These are phyloP conservation scores for Hypomyces rosellus DNA, from an alignment of 2,329 filamentous ascomycete genomes.

Conservation along the genomic window DNA sequence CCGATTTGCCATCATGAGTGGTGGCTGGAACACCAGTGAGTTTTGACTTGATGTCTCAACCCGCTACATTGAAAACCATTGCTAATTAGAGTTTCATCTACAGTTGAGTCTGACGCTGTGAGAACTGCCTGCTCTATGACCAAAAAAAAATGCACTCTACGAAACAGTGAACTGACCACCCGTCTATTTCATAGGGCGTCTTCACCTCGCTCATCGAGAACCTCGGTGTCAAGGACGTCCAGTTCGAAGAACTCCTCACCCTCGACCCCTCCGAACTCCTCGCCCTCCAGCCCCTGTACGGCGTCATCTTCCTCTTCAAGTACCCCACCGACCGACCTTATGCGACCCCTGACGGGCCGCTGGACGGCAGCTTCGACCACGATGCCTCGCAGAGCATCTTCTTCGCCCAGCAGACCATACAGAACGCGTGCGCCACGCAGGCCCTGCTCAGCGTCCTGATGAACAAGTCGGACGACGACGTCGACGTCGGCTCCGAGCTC, in stretches of 20 bases:
- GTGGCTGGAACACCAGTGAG: slow-evolving; percentile 88
- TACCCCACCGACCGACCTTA: slow-evolving; percentile 68
- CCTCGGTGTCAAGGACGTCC: slow-evolving; percentile 86
- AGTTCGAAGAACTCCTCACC: slow-evolving; percentile 93
- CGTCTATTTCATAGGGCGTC: slow-evolving; percentile 57
- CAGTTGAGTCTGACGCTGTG: slow-evolving; percentile 91
- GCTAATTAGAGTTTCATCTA: background rate
- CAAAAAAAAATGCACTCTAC: background rate
- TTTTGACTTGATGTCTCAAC: background rate
- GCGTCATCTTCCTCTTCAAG: slow-evolving; percentile 99
- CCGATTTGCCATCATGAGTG: slow-evolving; percentile 49
- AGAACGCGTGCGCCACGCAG: slow-evolving; percentile 97
- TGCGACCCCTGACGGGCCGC: slow-evolving; percentile 55
- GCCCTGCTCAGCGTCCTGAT: slow-evolving; percentile 86
- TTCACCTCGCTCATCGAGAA: slow-evolving; percentile 93
- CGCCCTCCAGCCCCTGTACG: slow-evolving; percentile 73
- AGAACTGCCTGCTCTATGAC: background rate
- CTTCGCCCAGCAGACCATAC: slow-evolving; percentile 95
- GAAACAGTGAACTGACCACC: background rate
- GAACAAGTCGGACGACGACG: slow-evolving; percentile 63
- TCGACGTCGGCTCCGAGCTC: slow-evolving; percentile 68
- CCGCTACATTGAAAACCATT: background rate
- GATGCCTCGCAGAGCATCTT: slow-evolving; percentile 71
- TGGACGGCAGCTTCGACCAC: slow-evolving; percentile 77
- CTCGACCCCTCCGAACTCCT: slow-evolving; percentile 72